Percentiles rank a stretch among this genome's conserved stretches.
These are phyloP conservation scores for Globisporangium radiosum DNA, from an alignment of 352 stramenopile genomes.

Conservation along the genomic window DNA sequence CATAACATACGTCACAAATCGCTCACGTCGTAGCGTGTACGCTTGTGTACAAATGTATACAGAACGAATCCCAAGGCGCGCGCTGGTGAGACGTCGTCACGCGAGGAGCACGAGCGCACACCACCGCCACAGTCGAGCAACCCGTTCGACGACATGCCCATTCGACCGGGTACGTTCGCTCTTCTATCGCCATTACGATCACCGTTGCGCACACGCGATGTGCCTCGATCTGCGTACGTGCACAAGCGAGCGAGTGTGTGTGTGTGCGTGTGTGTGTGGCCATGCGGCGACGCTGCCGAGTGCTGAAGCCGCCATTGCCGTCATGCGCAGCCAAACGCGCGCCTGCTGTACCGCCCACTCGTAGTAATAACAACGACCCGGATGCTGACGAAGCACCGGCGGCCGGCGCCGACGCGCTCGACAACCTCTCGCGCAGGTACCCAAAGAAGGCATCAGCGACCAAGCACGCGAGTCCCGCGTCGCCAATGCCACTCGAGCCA, in stretches of 20 bases:
- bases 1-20: background rate
- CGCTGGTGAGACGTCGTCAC: conserved; percentile 26
- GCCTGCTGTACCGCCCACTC: conserved; percentile 4
- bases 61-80: conserved; percentile 43
- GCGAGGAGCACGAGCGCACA: conserved; percentile 39
- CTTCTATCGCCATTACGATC: no score
- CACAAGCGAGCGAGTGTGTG: background rate
- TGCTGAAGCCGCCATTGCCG: conserved; percentile 14
- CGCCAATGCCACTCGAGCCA: conserved; percentile 36
- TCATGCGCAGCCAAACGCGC: conserved; percentile 4
- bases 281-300: conserved; percentile 18
- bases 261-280: background rate
- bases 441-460: conserved; percentile 35
- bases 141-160: conserved; percentile 36
- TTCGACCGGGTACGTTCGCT: conserved; percentile 28
- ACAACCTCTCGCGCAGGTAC: conserved; percentile 57
- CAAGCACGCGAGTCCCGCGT: conserved; percentile 13
- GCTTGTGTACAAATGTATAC: background rate
- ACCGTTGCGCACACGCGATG: background rate
- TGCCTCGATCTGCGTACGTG: background rate
- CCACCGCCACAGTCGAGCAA: conserved; percentile 11
- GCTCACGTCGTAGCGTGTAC: background rate
- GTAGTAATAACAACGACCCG: conserved; percentile 55
- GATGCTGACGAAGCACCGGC: conserved; percentile 20
- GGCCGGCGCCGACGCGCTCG: conserved; percentile 37